phyloP scores from a whole-genome alignment of 257 asterid species.

The Plantago elongata region DNA sequence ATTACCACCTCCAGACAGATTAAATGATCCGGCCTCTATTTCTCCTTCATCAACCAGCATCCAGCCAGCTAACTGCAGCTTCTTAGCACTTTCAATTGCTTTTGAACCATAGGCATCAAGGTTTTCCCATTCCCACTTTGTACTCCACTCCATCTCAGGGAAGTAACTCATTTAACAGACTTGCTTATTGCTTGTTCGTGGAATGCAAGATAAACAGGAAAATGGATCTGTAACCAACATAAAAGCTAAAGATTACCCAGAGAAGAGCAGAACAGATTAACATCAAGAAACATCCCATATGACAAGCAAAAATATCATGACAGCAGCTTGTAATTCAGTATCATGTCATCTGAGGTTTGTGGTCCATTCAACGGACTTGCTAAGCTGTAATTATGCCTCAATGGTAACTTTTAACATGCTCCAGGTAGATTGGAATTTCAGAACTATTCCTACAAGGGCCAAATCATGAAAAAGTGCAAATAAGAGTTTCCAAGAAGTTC shows the following conservation, averaged over 20 bases:
- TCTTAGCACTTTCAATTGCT: conserved; percentile 48
- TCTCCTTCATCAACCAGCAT: conserved; percentile 60
- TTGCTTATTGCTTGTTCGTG: conserved; percentile 23
- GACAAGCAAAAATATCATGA: conserved; percentile 13
- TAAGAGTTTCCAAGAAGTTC: not conserved
- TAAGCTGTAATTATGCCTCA: not conserved
- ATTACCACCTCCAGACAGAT: conserved; percentile 48
- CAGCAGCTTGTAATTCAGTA: not conserved
- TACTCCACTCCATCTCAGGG: conserved; percentile 70
- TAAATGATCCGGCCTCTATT: conserved; percentile 55
- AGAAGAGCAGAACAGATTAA: not conserved
- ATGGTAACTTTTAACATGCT: not conserved
- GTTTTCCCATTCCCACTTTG: conserved; percentile 77
- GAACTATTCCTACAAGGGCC: not conserved
- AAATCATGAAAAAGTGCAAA: not conserved
- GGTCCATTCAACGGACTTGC: not conserved
- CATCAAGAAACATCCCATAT: not conserved
- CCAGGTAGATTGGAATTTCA: not conserved
- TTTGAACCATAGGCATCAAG: conserved; percentile 46
- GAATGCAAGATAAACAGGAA: conserved; percentile 28
- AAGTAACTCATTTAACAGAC: conserved; percentile 26
- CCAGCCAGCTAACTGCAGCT: conserved; percentile 67
- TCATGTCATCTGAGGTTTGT: not conserved
- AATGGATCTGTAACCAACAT: conserved; percentile 23
- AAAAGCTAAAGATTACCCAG: conserved; percentile 10